Percentiles rank a stretch among this genome's conserved stretches.
Evolutionary conservation across 169 alveolate species (phyloP).

Genomic region (Plasmodium sp.): DNA sequence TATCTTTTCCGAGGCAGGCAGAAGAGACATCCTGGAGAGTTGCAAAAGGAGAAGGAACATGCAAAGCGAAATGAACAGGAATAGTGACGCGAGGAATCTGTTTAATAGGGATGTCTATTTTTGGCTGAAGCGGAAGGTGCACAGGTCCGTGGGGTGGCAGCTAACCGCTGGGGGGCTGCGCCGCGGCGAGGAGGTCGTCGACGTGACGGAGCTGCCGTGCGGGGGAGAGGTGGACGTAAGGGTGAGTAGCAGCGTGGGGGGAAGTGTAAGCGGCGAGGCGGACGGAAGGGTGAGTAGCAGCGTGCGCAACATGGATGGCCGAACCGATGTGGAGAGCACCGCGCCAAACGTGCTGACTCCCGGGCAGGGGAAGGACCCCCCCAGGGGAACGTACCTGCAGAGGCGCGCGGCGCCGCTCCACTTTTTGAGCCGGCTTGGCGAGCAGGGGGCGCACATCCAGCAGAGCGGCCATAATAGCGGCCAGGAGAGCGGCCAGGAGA

Average conservation of each 20-base stretch:
- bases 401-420: neutral
- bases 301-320: neutral
- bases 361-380: neutral
- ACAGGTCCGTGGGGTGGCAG: constrained; percentile 60
- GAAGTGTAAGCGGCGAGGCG: too few species aligned
- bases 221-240: neutral
- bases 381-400: neutral
- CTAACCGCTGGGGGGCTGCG: neutral
- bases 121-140: constrained; percentile 69
- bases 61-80: constrained; percentile 68
- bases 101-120: constrained; percentile 64
- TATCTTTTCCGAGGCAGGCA: constrained; percentile 60
- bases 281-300: neutral
- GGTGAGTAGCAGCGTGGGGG: too few species aligned
- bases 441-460: neutral
- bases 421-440: neutral
- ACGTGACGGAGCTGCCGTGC: constrained; percentile 32
- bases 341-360: neutral
- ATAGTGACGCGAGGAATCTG: constrained; percentile 31
- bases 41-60: constrained; percentile 51
- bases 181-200: constrained; percentile 19
- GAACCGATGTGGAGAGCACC: neutral
- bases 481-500: neutral
- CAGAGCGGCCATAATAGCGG: too few species aligned
- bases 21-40: constrained; percentile 37